phyloP scores from a whole-genome alignment of 2,329 filamentous ascomycete species.

The Zymoseptoria pseudotritici region DNA sequence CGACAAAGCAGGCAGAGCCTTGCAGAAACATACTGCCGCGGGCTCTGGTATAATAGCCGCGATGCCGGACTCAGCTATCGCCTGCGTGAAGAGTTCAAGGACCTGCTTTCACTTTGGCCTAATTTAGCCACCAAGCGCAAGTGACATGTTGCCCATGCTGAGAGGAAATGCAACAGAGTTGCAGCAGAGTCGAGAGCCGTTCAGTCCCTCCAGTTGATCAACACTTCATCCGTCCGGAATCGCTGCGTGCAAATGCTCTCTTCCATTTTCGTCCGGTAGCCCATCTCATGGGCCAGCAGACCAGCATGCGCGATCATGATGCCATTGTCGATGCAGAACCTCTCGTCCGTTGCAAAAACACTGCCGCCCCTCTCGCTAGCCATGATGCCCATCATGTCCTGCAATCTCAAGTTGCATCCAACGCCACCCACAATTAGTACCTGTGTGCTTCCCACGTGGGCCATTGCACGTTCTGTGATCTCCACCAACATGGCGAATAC shows the following conservation, averaged over 20 bases:
- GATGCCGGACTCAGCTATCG: no score
- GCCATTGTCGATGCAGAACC: constrained; percentile 97
- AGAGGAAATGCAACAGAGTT: not conserved
- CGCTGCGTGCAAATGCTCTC: constrained; percentile 64
- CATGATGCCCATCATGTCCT: constrained; percentile 99
- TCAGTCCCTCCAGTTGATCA: constrained; percentile 44
- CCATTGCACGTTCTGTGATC: constrained; percentile 97
- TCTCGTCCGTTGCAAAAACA: constrained; percentile 90
- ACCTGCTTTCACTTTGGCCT: no score
- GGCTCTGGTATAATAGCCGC: no score
- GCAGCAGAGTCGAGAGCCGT: not conserved
- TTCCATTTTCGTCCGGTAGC: constrained; percentile 66
- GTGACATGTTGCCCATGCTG: no score
- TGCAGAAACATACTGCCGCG: no score
- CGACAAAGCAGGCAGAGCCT: no score
- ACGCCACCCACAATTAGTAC: constrained; percentile 94
- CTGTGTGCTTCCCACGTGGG: constrained; percentile 83
- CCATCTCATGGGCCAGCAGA: constrained; percentile 73
- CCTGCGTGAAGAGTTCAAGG: no score
- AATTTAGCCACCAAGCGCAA: no score
- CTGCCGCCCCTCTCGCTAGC: constrained; percentile 78
- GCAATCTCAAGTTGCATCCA: constrained; percentile 85
- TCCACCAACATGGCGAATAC: constrained; percentile 96
- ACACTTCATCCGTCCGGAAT: constrained; percentile 45
- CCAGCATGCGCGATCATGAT: constrained; percentile 99